phyloP scores from a whole-genome alignment of 768 basidiomycete genomes.

The Mycena galopus region DNA sequence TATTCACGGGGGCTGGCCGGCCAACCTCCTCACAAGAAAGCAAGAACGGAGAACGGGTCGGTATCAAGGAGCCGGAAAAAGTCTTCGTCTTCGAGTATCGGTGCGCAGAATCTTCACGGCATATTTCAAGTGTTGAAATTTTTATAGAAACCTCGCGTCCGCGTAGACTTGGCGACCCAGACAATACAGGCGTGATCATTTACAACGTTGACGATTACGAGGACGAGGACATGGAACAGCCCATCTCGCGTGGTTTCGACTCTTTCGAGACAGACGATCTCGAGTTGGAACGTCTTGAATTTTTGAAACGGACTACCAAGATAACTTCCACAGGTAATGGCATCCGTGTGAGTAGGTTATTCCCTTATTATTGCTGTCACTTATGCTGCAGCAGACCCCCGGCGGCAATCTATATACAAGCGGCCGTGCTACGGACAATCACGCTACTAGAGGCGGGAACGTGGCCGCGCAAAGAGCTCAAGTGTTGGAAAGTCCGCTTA shows the following conservation, averaged over 20 bases:
- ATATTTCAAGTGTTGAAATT: constrained; percentile 5
- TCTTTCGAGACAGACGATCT: not conserved
- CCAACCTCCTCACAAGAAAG: constrained; percentile 20
- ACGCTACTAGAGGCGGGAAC: not conserved
- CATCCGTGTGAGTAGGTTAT: constrained; percentile 11
- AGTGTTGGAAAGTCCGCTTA: not conserved
- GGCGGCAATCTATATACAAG: constrained; percentile 15
- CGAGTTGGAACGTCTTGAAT: no score
- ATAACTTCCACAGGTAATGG: not conserved
- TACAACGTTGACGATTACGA: constrained; percentile 1
- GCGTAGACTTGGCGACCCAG: constrained; percentile 4
- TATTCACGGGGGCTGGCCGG: not conserved
- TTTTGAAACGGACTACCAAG: constrained; percentile 9
- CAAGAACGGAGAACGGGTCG: not conserved
- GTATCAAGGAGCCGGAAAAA: constrained; percentile 18
- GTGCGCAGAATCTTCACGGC: not conserved
- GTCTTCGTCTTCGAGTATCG: constrained; percentile 6
- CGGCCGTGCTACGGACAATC: not conserved
- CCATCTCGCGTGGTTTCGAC: not conserved
- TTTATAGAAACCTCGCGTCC: not conserved
- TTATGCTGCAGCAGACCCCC: constrained; percentile 8
- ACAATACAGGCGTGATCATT: constrained; percentile 11
- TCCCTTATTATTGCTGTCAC: not conserved
- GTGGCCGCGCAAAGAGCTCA: not conserved
- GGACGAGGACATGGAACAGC: constrained; percentile 16